phyloP scores from a whole-genome alignment of 495 filamentous ascomycete genomes.

The Eremomyces bilateralis region DNA sequence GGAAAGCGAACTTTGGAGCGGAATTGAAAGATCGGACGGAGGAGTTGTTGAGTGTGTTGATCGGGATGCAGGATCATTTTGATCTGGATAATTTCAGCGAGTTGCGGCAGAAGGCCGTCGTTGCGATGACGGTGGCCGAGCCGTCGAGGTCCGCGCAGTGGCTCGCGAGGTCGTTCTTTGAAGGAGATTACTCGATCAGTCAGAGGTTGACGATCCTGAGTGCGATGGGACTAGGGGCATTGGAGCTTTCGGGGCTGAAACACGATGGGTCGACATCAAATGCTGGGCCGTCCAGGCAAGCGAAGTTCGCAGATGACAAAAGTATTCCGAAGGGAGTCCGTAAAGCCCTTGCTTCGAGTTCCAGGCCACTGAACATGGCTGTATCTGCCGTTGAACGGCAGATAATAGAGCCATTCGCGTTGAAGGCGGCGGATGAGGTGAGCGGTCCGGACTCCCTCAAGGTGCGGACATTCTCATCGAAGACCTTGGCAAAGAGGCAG shows the following conservation, averaged over 20 bases:
- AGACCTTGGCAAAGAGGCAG: slow-evolving; percentile 45
- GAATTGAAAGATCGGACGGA: slow-evolving; percentile 70
- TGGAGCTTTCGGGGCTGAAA: slow-evolving; percentile 77
- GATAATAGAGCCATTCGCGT: slow-evolving; percentile 62
- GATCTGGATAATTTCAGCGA: slow-evolving; percentile 56
- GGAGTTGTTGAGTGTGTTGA: slow-evolving; percentile 52
- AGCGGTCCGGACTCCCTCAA: slow-evolving; percentile 71
- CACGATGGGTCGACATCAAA: too few relatives aligned
- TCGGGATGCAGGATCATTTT: slow-evolving; percentile 60
- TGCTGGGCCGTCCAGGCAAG: too few relatives aligned
- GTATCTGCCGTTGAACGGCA: slow-evolving; percentile 26
- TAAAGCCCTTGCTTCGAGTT: too few relatives aligned
- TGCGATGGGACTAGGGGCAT: slow-evolving; percentile 59
- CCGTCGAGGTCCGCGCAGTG: slow-evolving; percentile 60
- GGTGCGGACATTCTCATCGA: slow-evolving; percentile 54
- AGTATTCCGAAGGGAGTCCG: too few relatives aligned
- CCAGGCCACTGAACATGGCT: not conserved
- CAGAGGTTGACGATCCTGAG: slow-evolving; percentile 67
- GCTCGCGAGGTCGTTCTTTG: slow-evolving; percentile 71
- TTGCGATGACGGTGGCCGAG: slow-evolving; percentile 56
- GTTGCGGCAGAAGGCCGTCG: slow-evolving; percentile 58
- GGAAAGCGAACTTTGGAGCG: slow-evolving; percentile 70
- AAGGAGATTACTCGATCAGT: slow-evolving; percentile 69
- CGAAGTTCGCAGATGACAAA: too few relatives aligned
- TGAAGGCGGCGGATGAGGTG: slow-evolving; percentile 41